A percentile compares a stretch with the other conserved stretches of the same genome.
Conservation (phyloP, 257 asterid species). For the Lycium barbarum region DNA sequence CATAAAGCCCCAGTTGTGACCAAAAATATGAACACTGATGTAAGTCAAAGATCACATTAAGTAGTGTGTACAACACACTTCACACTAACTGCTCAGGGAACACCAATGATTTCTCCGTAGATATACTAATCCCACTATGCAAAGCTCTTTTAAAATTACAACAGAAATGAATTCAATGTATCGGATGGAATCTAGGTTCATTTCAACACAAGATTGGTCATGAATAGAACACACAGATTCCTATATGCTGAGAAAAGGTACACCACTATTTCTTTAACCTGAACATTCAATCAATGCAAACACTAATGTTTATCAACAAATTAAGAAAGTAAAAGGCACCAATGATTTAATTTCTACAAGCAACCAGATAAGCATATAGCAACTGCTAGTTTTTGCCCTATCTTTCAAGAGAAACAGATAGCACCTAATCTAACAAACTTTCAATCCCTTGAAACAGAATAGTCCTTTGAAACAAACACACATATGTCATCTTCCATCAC, state of each 20-base stretch:
- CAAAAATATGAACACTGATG: not conserved
- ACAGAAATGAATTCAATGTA: not conserved
- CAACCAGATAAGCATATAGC: not conserved
- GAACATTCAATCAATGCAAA: not conserved
- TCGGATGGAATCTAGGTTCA: slow-evolving; percentile 9
- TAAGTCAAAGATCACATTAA: not conserved
- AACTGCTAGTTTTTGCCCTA: not conserved
- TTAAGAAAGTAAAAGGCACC: not conserved
- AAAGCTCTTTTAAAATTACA: not conserved
- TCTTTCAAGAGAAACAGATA: not conserved
- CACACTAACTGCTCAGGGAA: not conserved
- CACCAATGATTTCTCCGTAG: not conserved
- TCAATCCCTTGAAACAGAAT: not conserved
- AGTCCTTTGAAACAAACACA: not conserved
- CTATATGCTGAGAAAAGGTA: slow-evolving; percentile 8
- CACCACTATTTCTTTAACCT: not conserved
- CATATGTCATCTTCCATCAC: not conserved
- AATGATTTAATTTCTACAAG: not conserved
- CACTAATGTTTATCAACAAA: not conserved
- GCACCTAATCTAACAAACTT: not conserved
- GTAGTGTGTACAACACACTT: not conserved
- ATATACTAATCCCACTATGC: not conserved
- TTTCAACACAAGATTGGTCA: not conserved
- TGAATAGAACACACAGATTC: not conserved
- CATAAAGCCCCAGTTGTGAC: not conserved